Base-by-base conservation (phyloP, 1,284 basidiomycete genomes). In the Xerocomus amazonicus region DNA sequence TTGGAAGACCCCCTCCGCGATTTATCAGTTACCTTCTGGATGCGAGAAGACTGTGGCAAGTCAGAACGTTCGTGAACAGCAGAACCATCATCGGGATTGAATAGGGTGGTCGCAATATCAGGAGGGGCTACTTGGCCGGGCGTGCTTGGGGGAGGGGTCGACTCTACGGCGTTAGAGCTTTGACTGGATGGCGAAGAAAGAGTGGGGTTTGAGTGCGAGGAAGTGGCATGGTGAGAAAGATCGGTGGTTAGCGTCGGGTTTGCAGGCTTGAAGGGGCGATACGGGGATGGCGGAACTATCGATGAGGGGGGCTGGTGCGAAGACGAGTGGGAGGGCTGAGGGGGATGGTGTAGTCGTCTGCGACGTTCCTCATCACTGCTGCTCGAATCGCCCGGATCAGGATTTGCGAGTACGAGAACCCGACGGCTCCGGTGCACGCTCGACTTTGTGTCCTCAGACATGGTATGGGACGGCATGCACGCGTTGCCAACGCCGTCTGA, bases 181-280 rank as follows among this genome's bases (percentile, higher is more conserved):
- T 80, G 77, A 57, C 75, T 83, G 17, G 83, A 83, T 26, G 84
- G 83, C 2, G 84, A 84, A 8, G 84, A 83, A 45, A 80, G 74
- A 38, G 79, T 70, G 52, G 77, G 56, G 60, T 63, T 71, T 59
- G 75, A 74, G 59, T 68, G 67, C 47, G 70, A 70, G 34, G 71
- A 65, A 54, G 71, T 58, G 53, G 66, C 61, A 41, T 66, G 69
- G 44, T 56, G 58, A 47, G 65, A 65, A 23, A 74, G 59, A 57
- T 74, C 70, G 39, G 73, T 76, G 31, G 67, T 73, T 49, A 76
- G 54, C 7, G 67, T 70, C 33, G 68, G 57, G 41, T 55, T 69
- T 47, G 54, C 50, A 52, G 58, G 58, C 28, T 59, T 58, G n/a
- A 45, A 48, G 27, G 51, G 6, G 44, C 57, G 67, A 58, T 53